Conservation (phyloP, 1,139 yeast species). For the Torulaspora globosa region DNA sequence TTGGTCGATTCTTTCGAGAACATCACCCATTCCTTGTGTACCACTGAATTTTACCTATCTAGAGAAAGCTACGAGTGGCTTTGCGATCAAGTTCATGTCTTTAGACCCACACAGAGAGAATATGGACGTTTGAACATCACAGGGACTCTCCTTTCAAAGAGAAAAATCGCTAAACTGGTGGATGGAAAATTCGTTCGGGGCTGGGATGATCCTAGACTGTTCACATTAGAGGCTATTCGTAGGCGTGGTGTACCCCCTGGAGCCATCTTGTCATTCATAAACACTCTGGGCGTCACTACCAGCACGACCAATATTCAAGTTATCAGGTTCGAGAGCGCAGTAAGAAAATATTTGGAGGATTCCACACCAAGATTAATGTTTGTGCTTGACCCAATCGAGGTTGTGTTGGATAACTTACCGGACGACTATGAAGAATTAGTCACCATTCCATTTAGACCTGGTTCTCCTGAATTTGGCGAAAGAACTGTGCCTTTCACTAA, state of each 20-base stretch:
- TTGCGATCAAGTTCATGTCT: conserved; percentile 90
- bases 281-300: conserved; percentile 95
- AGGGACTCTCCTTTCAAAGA: conserved; percentile 90
- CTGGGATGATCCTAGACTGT: conserved; percentile 98
- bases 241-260: conserved; percentile 99
- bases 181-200: conserved; percentile 78
- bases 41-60: conserved; percentile 87
- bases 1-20: conserved; percentile 96
- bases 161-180: conserved; percentile 92
- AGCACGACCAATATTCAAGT: conserved; percentile 87
- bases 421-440: conserved; percentile 69
- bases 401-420: conserved; percentile 74
- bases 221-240: conserved; percentile 87
- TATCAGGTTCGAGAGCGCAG: conserved; percentile 81
- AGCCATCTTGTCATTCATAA: conserved; percentile 86
- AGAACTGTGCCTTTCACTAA: conserved; percentile 77
- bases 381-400: conserved; percentile 80
- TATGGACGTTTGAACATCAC: conserved; percentile 94
- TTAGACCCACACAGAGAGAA: conserved; percentile 98
- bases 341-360: conserved; percentile 82
- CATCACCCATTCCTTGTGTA: conserved; percentile 90
- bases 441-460: conserved; percentile 87
- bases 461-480: conserved; percentile 65
- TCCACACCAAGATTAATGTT: conserved; percentile 95
- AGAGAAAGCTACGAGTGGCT: conserved; percentile 98